These are phyloP conservation scores for Corinectria fuckeliana DNA, from an alignment of 2,329 filamentous ascomycete species.

Conservation along the genomic window DNA sequence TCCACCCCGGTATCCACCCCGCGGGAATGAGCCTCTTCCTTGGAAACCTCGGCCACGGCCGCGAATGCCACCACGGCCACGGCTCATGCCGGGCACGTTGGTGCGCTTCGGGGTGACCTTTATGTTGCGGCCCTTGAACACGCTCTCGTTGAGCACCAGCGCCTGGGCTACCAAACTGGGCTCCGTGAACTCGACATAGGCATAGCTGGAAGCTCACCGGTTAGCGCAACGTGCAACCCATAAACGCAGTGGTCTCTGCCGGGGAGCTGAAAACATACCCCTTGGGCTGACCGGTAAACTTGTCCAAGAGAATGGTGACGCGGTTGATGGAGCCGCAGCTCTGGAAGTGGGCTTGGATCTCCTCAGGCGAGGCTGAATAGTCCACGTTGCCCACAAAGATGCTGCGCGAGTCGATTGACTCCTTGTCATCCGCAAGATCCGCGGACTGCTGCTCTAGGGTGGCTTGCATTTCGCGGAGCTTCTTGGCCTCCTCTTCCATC, in stretches of 20 bases:
- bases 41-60: constrained; percentile 59
- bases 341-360: constrained; percentile 96
- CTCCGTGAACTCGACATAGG: constrained; percentile 98
- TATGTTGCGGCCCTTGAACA: constrained; percentile 92
- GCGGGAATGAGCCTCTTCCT: constrained; percentile 59
- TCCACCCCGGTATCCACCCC: constrained; percentile 53
- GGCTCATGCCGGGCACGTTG: constrained; percentile 92
- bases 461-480: constrained; percentile 86
- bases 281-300: constrained; percentile 99
- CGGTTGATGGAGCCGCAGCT: constrained; percentile 97
- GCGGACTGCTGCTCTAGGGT: constrained; percentile 84
- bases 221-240: constrained; percentile 20
- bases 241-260: background rate
- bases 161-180: constrained; percentile 92
- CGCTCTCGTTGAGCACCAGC: constrained; percentile 92
- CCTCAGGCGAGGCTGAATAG: constrained; percentile 95
- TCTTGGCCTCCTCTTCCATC: constrained; percentile 89
- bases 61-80: constrained; percentile 70
- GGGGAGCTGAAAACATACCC: constrained; percentile 67
- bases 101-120: constrained; percentile 97
- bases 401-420: constrained; percentile 92
- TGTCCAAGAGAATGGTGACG: constrained; percentile 96
- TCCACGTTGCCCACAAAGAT: constrained; percentile 99
- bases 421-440: constrained; percentile 87
- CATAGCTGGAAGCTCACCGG: constrained; percentile 70